Percentiles rank a stretch among this genome's conserved stretches.
These are phyloP conservation scores for Tilletia setariae DNA, from an alignment of 1,284 basidiomycete species.

Conservation along the genomic window DNA sequence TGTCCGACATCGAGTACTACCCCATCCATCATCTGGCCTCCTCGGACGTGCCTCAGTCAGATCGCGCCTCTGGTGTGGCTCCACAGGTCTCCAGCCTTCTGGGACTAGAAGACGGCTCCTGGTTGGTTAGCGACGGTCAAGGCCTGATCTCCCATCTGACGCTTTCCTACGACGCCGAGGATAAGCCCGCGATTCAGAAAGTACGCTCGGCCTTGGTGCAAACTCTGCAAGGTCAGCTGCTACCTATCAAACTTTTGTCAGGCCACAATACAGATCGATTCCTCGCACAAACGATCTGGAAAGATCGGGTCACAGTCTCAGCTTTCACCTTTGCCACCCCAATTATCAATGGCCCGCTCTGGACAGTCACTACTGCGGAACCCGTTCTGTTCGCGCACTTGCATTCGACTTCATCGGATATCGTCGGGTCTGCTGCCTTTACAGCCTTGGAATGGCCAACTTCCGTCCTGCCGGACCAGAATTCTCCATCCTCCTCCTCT, in stretches of 20 bases:
- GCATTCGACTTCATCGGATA: background rate
- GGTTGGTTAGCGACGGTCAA: background rate
- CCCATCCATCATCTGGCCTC: background rate
- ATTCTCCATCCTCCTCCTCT: background rate
- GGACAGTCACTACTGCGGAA: conserved; percentile 24
- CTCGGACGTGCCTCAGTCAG: background rate
- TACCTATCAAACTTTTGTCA: background rate
- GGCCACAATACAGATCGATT: background rate
- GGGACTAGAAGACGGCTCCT: background rate
- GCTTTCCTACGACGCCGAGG: background rate
- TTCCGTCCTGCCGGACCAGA: background rate
- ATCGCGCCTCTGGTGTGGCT: background rate
- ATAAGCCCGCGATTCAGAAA: background rate
- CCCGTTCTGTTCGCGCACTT: conserved; percentile 53
- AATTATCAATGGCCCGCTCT: background rate
- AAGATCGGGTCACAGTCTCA: background rate
- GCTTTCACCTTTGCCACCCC: background rate
- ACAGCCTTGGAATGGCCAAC: background rate
- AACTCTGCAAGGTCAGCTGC: background rate
- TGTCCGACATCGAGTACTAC: background rate
- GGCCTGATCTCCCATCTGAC: conserved; percentile 1
- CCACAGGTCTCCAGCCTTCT: background rate
- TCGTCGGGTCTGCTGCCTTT: conserved; percentile 5
- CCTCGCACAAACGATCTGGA: background rate
- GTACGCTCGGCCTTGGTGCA: conserved; percentile 5